These are phyloP conservation scores for Triticum timopheevii DNA, from an alignment of 176 grass and related monocot species.

Conservation along the genomic window DNA sequence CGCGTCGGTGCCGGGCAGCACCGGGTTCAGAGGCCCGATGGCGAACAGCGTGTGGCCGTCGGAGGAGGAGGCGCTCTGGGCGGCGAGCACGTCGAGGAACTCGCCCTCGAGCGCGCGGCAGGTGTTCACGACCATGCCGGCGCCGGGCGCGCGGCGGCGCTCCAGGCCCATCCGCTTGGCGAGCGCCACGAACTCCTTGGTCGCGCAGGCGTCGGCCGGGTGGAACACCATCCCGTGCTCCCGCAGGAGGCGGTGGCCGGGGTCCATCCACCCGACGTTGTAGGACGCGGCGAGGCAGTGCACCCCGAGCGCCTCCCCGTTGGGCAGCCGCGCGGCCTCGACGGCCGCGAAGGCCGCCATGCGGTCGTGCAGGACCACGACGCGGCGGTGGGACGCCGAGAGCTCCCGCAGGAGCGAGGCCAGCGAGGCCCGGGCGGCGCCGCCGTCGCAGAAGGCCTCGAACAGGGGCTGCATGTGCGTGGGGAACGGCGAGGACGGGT, in stretches of 20 bases:
- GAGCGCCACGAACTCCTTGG: conserved; percentile 37
- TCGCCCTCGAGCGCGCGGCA: conserved; percentile 60
- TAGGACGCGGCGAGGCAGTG: conserved; percentile 48
- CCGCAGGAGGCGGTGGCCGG: conserved; percentile 21
- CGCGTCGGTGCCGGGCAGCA: not conserved
- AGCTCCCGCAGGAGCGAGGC: conserved; percentile 38
- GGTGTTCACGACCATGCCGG: conserved; percentile 56
- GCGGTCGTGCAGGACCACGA: conserved; percentile 63
- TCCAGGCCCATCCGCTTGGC: conserved; percentile 7
- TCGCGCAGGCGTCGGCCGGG: conserved; percentile 31
- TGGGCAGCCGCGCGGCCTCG: conserved; percentile 45
- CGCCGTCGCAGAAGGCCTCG: conserved; percentile 43
- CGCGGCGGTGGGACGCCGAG: conserved; percentile 19
- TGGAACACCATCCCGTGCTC: conserved; percentile 33
- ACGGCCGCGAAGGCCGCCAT: conserved; percentile 48
- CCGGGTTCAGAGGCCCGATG: conserved; percentile 51
- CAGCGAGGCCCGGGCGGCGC: conserved; percentile 25
- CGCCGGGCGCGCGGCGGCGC: not conserved
- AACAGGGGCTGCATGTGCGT: conserved; percentile 53
- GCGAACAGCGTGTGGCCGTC: conserved; percentile 45
- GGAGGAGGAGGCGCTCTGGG: conserved; percentile 23
- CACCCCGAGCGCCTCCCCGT: conserved; percentile 47
- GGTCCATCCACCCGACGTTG: conserved; percentile 34
- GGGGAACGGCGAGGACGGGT: conserved; percentile 48
- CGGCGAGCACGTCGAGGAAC: conserved; percentile 48